phyloP scores from a whole-genome alignment of 2,329 filamentous ascomycete species.

The Ascomycota sp. region DNA sequence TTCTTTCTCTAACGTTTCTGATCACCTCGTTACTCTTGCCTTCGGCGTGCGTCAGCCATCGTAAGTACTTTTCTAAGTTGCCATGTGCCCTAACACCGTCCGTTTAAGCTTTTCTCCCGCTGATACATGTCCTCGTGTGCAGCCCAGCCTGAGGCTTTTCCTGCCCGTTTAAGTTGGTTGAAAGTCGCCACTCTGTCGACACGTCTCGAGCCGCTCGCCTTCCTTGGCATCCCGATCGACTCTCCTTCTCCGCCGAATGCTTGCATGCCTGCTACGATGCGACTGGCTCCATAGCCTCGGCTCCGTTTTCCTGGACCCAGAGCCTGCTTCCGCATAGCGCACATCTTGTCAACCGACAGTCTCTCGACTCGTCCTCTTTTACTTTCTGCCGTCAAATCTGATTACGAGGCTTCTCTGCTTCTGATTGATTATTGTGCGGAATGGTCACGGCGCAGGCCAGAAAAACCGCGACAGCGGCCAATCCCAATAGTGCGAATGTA shows the following conservation, averaged over 20 bases:
- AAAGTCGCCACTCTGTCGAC: too few species aligned
- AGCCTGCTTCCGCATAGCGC: background rate
- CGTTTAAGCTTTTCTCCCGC: conserved; percentile 1
- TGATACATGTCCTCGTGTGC: background rate
- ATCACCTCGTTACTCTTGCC: background rate
- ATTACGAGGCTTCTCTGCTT: background rate
- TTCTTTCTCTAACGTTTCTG: background rate
- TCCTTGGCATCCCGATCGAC: background rate
- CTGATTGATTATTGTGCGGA: conserved; percentile 4
- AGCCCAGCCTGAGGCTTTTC: too few species aligned
- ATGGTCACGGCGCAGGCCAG: conserved; percentile 21
- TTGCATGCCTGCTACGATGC: conserved; percentile 6
- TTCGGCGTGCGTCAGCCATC: conserved; percentile 3
- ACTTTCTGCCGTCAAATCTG: background rate
- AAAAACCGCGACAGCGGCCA: conserved; percentile 14
- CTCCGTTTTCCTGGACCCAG: conserved; percentile 1
- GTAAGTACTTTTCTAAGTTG: background rate
- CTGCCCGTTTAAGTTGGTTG: too few species aligned
- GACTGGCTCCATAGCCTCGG: conserved; percentile 4
- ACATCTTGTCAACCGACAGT: background rate
- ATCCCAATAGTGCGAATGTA: conserved; percentile 22
- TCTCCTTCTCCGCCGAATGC: background rate
- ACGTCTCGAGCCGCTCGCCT: too few species aligned
- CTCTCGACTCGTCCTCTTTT: too few species aligned
- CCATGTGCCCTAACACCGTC: background rate